Base-by-base conservation (phyloP, 257 asterid genomes). In the Vinca minor region DNA sequence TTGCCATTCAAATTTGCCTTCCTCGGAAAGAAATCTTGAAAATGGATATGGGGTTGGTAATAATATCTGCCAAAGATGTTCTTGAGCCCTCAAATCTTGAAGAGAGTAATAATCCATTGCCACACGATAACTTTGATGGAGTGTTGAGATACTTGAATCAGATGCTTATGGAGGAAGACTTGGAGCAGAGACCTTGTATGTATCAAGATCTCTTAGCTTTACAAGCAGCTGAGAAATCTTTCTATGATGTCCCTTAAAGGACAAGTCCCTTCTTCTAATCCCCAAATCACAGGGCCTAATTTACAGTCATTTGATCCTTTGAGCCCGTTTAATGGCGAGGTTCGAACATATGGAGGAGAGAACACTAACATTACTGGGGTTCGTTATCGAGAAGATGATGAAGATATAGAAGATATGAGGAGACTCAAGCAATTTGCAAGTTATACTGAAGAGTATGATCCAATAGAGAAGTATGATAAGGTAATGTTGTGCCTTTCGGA, bases 81-180 rank as follows among this genome's bases (percentile, higher is more conserved):
- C 32, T 17, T 34, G 25, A 8, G 14, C 20, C 35, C 31, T 67
- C 59, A 32, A 28, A 35, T 46, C 25, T 29, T 18, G 41, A 35
- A 45, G 38, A 34, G 77, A 50, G 38, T 59, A 63, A 9, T n/a
- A 28, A 15, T 53, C 47, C 69, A 5, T 42, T 66, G 42, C 86
- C 80, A 17, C n/a, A 36, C 0, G 96, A 84, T 34, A 56, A 74
- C 69, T 76, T 84, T 9, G 88, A 87, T 70, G 83, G 70, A 7
- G 71, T 78, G 35, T 77, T 88, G 62, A 78, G 57, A 60, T 87
- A 68, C 81, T 78, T 91, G 64, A 75, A 60, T 73, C 81, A 81
- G 50, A 85, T 83, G 89, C 94, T 87, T 31, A 69, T 64, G 70
- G 96, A 91, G 47, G 62, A 78, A 21, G 95, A 84, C 62, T 62